phyloP scores from a whole-genome alignment of 305 asterid genomes.

The Fraxinus latifolia region DNA sequence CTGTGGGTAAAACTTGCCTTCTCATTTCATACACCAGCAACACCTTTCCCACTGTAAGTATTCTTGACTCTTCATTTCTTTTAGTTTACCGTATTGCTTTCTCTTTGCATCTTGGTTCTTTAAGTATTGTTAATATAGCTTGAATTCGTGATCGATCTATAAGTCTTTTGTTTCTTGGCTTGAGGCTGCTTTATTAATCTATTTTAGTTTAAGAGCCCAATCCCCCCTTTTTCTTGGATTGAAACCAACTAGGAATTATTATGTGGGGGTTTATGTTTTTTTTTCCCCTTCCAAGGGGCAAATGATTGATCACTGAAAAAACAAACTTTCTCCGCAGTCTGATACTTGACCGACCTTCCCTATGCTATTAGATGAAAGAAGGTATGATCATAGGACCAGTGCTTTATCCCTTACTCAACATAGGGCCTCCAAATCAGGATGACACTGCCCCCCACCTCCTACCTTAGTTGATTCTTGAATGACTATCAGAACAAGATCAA shows the following conservation, averaged over 20 bases:
- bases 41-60: slow-evolving; percentile 66
- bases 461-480: neutral
- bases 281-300: neutral
- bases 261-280: neutral
- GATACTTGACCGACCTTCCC: neutral
- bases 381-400: neutral
- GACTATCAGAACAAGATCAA: neutral
- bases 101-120: neutral
- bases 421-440: neutral
- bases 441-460: neutral
- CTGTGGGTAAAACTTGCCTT: slow-evolving; percentile 73
- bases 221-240: neutral
- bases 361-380: neutral
- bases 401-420: neutral
- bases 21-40: slow-evolving; percentile 72
- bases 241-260: neutral
- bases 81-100: neutral
- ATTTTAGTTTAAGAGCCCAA: neutral
- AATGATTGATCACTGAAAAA: neutral
- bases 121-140: neutral
- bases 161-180: neutral
- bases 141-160: neutral
- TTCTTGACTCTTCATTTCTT: neutral
- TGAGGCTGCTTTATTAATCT: neutral
- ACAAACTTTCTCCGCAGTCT: neutral